A percentile compares a stretch with the other conserved stretches of the same genome.
Evolutionary conservation across 352 stramenopile genomes (phyloP).

Genomic region (Paralagenidium karlingii): DNA sequence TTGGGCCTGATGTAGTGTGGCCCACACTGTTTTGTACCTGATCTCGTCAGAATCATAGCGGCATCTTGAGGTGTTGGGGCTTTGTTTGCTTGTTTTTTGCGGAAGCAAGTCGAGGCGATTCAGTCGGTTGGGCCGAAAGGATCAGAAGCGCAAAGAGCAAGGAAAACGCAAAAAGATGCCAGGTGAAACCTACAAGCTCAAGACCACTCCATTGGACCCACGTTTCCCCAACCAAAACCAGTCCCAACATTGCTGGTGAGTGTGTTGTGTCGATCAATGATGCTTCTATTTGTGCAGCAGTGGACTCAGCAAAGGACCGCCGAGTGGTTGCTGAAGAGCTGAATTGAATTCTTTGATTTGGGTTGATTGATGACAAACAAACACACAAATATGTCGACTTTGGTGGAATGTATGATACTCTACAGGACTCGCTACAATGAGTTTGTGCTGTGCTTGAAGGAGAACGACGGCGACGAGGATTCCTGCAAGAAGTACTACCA

Average conservation of each 20-base stretch:
- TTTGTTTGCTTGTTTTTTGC: no score
- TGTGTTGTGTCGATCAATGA: not conserved
- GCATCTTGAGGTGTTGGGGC: no score
- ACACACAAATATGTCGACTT: no score
- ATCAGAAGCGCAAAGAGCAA: no score
- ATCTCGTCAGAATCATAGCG: no score
- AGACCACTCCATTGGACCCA: conserved; percentile 75
- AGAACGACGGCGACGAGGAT: conserved; percentile 89
- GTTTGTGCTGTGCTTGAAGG: conserved; percentile 94
- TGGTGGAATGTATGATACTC: not conserved
- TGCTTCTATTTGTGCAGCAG: not conserved
- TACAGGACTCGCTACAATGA: conserved; percentile 92
- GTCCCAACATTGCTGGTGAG: conserved; percentile 74
- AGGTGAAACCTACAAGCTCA: no score
- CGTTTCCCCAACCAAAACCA: conserved; percentile 84
- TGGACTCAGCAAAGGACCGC: not conserved
- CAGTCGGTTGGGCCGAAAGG: no score
- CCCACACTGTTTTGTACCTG: no score
- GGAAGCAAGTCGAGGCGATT: no score
- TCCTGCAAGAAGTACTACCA: conserved; percentile 76
- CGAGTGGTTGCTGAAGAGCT: conserved; percentile 2
- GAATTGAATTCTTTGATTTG: not conserved
- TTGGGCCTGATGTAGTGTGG: no score
- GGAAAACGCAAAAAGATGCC: no score
- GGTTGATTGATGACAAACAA: not conserved